Evolutionary conservation across 176 grass and related monocot species (phyloP).

Genomic region (Raddia guianensis): DNA sequence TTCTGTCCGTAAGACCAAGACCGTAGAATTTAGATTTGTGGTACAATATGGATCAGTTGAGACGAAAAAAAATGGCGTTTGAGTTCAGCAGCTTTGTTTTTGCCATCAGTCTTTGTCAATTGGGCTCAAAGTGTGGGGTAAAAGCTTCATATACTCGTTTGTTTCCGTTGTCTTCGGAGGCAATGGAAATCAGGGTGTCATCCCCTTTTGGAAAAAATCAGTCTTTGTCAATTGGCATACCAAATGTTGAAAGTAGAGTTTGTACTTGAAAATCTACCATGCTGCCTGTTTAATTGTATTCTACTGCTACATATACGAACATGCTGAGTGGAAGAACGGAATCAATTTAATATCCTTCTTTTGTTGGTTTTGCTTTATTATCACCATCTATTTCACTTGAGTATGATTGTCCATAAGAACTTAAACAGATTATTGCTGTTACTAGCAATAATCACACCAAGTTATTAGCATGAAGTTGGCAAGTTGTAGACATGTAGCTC

Average conservation of each 20-base stretch:
- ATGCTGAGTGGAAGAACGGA: background rate
- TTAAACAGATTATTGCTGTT: background rate
- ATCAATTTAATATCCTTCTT: background rate
- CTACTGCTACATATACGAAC: constrained; percentile 10
- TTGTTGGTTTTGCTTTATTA: background rate
- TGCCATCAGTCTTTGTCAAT: background rate
- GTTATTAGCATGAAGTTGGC: background rate
- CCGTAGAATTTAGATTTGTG: background rate
- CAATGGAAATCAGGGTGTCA: too few species aligned
- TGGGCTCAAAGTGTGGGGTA: background rate
- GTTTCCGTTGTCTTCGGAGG: too few species aligned
- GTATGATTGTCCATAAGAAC: constrained; percentile 13
- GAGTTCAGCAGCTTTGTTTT: background rate
- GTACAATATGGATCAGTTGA: background rate
- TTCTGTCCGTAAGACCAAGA: too few species aligned
- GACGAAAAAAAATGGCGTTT: background rate
- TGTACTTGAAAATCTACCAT: background rate
- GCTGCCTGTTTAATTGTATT: background rate
- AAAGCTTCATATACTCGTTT: too few species aligned
- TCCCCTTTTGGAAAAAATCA: background rate
- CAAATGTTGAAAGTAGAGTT: background rate
- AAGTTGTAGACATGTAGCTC: background rate
- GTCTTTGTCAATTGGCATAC: background rate
- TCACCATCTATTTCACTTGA: too few species aligned
- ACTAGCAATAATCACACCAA: too few species aligned